Evolutionary conservation across 2,329 filamentous ascomycete genomes (phyloP), one percentile per base, ranked within the genome.

Genomic region (Decorospora gaudefroyi): DNA sequence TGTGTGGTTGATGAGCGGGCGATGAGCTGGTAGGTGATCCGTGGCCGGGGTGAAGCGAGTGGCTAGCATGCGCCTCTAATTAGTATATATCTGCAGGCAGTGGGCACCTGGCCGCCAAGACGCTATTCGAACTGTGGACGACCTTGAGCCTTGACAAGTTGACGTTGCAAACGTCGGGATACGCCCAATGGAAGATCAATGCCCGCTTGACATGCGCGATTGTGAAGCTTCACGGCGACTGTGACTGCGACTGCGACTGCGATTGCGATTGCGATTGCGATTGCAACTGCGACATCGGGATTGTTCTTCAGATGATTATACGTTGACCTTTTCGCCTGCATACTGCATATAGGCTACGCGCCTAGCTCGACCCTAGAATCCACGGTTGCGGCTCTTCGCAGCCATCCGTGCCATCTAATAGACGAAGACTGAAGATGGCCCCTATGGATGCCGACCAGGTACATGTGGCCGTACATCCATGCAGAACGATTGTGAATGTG

Each of bases 1-100:
- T 32, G 46, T n/a, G n/a, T n/a, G n/a, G n/a, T 40, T 50, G 49
- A 57, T 61, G 53, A 46, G 51, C 44, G 27, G 48, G 31, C 36
- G 40, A 46, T 51, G 51, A 50, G 54, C 39, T 57, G 55, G 53
- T 55, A 36, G 48, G 51, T 53, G 49, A 32, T 31, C 31, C 39
- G 48, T 50, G 45, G 42, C 21, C 42, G 40, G 36, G 51, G 49
- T 51, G 49, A 49, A 59, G 50, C 51, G 32, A 45, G 28, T 57
- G 51, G 53, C 46, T 42, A 42, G 42, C 37, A 43, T 25, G 34
- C 21, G 33, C 8, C 46, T 22, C 27, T 40, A 47, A 37, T n/a
- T n/a, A n/a, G n/a, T n/a, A n/a, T n/a, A n/a, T 39, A 59, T 58
- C 49, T 64, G 55, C 59, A 53, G 41, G 51, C 43, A 51, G 59